Evolutionary conservation across 495 filamentous ascomycete genomes (phyloP).

Genomic region (Penicillium salamii): DNA sequence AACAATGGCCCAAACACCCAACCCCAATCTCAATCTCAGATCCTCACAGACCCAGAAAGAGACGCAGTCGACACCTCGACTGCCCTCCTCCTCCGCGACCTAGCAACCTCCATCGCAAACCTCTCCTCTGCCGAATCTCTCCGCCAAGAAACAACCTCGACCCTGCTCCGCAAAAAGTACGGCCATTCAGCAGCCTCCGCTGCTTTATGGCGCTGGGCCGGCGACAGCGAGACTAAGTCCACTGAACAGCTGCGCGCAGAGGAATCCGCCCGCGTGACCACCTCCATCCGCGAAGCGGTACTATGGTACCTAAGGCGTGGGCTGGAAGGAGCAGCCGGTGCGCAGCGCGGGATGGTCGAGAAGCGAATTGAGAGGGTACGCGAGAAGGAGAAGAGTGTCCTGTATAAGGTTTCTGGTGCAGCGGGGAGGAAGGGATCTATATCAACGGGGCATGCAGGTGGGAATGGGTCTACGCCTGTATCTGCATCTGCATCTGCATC

Average conservation of each 20-base stretch:
- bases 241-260: conserved; percentile 70
- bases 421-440: not conserved
- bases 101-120: conserved; percentile 70
- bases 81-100: conserved; percentile 76
- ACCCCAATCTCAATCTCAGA: conserved; percentile 22
- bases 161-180: conserved; percentile 67
- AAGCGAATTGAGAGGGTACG: conserved; percentile 75
- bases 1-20: conserved; percentile 26
- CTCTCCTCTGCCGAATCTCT: conserved; percentile 80
- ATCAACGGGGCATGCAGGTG: not conserved
- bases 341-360: conserved; percentile 90
- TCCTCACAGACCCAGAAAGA: conserved; percentile 64
- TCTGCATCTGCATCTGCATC: not conserved
- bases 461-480: not conserved
- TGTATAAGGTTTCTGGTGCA: conserved; percentile 56
- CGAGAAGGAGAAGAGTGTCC: conserved; percentile 83
- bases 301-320: conserved; percentile 74
- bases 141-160: conserved; percentile 67
- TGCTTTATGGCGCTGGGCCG: conserved; percentile 63
- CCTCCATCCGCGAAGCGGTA: conserved; percentile 70
- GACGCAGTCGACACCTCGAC: conserved; percentile 82
- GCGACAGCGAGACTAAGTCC: conserved; percentile 50
- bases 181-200: conserved; percentile 33
- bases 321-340: conserved; percentile 69
- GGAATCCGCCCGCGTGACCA: conserved; percentile 55